A percentile compares a stretch with the other conserved stretches of the same genome.
phyloP scores from a whole-genome alignment of 1,139 yeast genomes.

The Lodderomyces elongisporus region DNA sequence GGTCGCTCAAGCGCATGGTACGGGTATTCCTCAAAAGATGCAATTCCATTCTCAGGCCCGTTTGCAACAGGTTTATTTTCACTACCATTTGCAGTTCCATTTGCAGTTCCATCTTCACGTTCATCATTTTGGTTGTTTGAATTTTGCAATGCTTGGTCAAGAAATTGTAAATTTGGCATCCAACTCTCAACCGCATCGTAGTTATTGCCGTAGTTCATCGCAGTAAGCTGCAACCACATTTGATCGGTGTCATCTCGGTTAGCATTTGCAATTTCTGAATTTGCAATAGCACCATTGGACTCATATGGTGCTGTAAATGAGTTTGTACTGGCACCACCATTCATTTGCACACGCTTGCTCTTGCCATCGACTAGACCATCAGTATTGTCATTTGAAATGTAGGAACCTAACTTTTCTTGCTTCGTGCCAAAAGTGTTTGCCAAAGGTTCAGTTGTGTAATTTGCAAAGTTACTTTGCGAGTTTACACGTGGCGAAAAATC shows the following conservation, averaged over 20 bases:
- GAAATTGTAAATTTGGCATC: not conserved
- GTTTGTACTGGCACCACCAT: not conserved
- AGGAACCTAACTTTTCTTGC: not conserved
- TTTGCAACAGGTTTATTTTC: not conserved
- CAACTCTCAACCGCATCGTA: constrained; percentile 2
- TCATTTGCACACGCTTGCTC: not conserved
- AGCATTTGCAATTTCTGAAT: not conserved
- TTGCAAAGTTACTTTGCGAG: not conserved
- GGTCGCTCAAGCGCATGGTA: not conserved
- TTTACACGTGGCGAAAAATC: constrained; percentile 1
- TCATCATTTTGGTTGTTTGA: not conserved
- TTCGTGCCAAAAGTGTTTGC: not conserved
- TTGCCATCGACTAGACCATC: not conserved
- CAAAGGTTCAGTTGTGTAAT: not conserved
- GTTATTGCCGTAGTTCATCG: constrained; percentile 20
- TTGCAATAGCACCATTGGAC: constrained; percentile 12
- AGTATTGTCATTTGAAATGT: not conserved
- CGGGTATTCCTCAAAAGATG: too few species aligned
- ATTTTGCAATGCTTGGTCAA: not conserved
- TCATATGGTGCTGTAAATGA: constrained; percentile 2
- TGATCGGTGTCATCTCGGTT: constrained; percentile 20
- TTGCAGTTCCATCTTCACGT: not conserved
- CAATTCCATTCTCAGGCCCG: too few species aligned
- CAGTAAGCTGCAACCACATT: constrained; percentile 27
- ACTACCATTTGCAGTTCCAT: not conserved